Conservation (phyloP, 306 rosid species). For the Fragaria nilgerrensis region DNA sequence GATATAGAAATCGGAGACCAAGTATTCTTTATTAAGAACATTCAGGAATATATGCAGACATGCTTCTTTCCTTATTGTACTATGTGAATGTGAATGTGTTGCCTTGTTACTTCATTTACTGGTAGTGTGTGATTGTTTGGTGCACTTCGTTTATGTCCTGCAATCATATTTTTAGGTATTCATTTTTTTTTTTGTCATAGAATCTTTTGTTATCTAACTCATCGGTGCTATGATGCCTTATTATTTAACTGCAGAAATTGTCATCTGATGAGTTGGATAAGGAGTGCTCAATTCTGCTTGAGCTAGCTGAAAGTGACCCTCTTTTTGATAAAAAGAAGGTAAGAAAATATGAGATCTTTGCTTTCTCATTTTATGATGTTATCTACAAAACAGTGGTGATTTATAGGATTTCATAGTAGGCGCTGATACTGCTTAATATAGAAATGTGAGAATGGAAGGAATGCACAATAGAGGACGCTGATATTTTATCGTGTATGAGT, state of each 20-base stretch:
- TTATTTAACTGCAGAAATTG: constrained; percentile 32
- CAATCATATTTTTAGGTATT: neutral
- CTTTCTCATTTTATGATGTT: neutral
- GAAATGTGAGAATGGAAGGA: constrained; percentile 15
- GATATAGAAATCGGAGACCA: too few relatives aligned
- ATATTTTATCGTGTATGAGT: neutral
- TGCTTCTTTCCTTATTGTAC: too few relatives aligned
- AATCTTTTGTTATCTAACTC: neutral
- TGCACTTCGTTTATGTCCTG: neutral
- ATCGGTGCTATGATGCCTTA: neutral
- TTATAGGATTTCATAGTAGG: constrained; percentile 2
- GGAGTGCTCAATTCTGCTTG: constrained; percentile 53
- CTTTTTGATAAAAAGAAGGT: constrained; percentile 70
- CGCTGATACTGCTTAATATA: constrained; percentile 1
- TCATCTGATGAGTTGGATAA: constrained; percentile 30
- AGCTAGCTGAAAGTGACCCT: constrained; percentile 53
- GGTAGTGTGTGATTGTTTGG: neutral
- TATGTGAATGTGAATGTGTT: neutral
- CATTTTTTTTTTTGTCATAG: neutral
- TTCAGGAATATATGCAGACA: too few relatives aligned
- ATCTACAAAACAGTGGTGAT: neutral
- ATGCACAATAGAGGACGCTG: neutral
- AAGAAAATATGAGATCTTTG: constrained; percentile 4
- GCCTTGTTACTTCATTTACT: neutral
- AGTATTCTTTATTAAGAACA: too few relatives aligned